A percentile compares a stretch with the other conserved stretches of the same genome.
Evolutionary conservation across 306 rosid genomes (phyloP).

Genomic region (Cicer pinnatifidum): DNA sequence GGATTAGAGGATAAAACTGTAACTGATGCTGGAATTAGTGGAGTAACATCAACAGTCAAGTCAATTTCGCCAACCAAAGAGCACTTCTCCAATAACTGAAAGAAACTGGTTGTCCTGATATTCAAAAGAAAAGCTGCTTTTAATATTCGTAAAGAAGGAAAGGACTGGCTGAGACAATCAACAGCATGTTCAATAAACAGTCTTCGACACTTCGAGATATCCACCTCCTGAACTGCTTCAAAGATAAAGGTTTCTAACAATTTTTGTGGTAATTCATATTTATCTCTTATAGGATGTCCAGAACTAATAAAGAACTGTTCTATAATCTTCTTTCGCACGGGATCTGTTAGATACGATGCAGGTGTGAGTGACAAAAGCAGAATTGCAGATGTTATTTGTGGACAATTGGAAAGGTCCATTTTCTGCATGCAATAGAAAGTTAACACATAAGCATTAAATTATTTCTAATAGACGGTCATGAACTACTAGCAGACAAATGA

Average conservation of each 20-base stretch:
- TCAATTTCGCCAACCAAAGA: constrained; percentile 66
- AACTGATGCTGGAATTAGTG: constrained; percentile 61
- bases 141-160: constrained; percentile 67
- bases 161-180: constrained; percentile 64
- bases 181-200: constrained; percentile 63
- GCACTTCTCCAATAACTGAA: constrained; percentile 58
- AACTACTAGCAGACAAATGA: constrained; percentile 26
- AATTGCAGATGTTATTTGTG: constrained; percentile 67
- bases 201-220: constrained; percentile 73
- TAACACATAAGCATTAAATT: constrained; percentile 40
- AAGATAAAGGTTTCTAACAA: constrained; percentile 52
- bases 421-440: constrained; percentile 62
- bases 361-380: constrained; percentile 70
- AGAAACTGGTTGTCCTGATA: constrained; percentile 51
- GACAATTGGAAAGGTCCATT: constrained; percentile 73
- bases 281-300: constrained; percentile 49
- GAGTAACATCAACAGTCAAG: constrained; percentile 69
- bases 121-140: constrained; percentile 70
- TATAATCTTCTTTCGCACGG: constrained; percentile 50
- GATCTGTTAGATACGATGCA: constrained; percentile 51
- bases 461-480: not conserved
- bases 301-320: constrained; percentile 43
- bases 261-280: constrained; percentile 36
- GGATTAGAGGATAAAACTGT: constrained; percentile 53
- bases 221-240: constrained; percentile 72